Percentiles rank a stretch among this genome's conserved stretches.
phyloP scores from a whole-genome alignment of 1,139 yeast genomes.

The Saccharomycopsis hybrid region DNA sequence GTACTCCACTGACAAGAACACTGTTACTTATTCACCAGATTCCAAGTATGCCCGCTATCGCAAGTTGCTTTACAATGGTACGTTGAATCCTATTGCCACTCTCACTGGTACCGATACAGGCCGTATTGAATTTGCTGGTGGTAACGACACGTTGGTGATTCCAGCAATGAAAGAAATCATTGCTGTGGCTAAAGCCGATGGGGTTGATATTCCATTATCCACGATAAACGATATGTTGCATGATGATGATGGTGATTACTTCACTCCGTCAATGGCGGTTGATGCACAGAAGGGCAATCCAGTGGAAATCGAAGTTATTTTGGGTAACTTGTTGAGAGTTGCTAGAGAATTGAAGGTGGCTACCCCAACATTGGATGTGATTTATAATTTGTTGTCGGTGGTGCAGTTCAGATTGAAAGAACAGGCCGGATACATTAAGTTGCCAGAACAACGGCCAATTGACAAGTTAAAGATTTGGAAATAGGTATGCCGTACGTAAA shows the following conservation, averaged over 20 bases:
- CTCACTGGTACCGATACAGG: slow-evolving; percentile 38
- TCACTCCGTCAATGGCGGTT: slow-evolving; percentile 51
- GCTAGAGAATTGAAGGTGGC: slow-evolving; percentile 40
- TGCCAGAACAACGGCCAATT: slow-evolving; percentile 28
- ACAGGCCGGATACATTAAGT: slow-evolving; percentile 30
- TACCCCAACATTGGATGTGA: slow-evolving; percentile 38
- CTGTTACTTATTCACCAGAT: slow-evolving; percentile 34
- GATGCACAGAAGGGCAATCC: slow-evolving; percentile 47
- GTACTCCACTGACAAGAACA: slow-evolving; percentile 33
- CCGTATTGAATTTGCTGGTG: slow-evolving; percentile 39
- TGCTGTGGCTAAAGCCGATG: slow-evolving; percentile 47
- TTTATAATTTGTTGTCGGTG: slow-evolving; percentile 35
- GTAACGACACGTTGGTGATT: slow-evolving; percentile 36
- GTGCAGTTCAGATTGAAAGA: slow-evolving; percentile 40
- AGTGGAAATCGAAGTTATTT: slow-evolving; percentile 48
- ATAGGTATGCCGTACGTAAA: background rate
- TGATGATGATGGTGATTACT: slow-evolving; percentile 48
- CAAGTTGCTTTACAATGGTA: slow-evolving; percentile 49
- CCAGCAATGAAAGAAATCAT: slow-evolving; percentile 49
- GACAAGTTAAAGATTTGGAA: slow-evolving; percentile 17
- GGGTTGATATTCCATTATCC: slow-evolving; percentile 36
- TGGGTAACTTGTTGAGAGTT: slow-evolving; percentile 45
- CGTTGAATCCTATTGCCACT: slow-evolving; percentile 43
- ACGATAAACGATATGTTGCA: slow-evolving; percentile 37
- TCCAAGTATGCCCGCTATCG: slow-evolving; percentile 46